phyloP scores from a whole-genome alignment of 75 land plant genomes.

The Selaginella moellendorffii region DNA sequence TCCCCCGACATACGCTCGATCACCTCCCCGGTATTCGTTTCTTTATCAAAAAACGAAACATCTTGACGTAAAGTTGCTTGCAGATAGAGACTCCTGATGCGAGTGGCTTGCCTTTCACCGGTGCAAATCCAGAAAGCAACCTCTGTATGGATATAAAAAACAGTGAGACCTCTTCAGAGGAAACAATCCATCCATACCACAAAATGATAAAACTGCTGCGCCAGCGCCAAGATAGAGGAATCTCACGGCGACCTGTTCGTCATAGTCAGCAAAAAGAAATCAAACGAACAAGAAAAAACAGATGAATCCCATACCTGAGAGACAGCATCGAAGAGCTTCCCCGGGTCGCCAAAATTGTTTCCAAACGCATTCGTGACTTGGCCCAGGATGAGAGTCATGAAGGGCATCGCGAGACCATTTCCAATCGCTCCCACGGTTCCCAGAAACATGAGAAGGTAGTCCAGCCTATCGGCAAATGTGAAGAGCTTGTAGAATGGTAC shows the following conservation, averaged over 20 bases:
- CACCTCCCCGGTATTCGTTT: slow-evolving; percentile 79
- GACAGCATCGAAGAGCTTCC: slow-evolving; percentile 26
- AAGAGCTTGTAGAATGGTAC: slow-evolving; percentile 59
- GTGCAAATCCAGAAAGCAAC: slow-evolving; percentile 65
- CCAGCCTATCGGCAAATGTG: slow-evolving; percentile 46
- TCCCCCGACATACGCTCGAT: slow-evolving; percentile 88
- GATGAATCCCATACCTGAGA: slow-evolving; percentile 30
- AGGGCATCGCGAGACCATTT: slow-evolving; percentile 53
- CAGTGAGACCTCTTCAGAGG: neutral
- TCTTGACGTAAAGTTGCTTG: slow-evolving; percentile 75
- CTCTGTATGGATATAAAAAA: slow-evolving; percentile 34
- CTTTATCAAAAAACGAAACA: slow-evolving; percentile 66
- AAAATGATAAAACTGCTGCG: slow-evolving; percentile 37
- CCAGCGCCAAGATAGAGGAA: slow-evolving; percentile 61
- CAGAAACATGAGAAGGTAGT: slow-evolving; percentile 41
- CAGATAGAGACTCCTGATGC: slow-evolving; percentile 57
- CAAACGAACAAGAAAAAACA: neutral
- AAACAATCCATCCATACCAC: slow-evolving; percentile 36
- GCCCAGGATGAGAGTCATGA: slow-evolving; percentile 32
- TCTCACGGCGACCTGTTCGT: slow-evolving; percentile 42
- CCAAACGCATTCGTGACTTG: slow-evolving; percentile 54
- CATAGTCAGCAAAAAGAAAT: neutral
- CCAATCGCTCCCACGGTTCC: slow-evolving; percentile 63
- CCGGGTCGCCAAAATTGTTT: slow-evolving; percentile 3
- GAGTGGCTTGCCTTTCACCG: slow-evolving; percentile 74